phyloP scores from a whole-genome alignment of 176 grass and related monocot species.

The Carex kokanica region DNA sequence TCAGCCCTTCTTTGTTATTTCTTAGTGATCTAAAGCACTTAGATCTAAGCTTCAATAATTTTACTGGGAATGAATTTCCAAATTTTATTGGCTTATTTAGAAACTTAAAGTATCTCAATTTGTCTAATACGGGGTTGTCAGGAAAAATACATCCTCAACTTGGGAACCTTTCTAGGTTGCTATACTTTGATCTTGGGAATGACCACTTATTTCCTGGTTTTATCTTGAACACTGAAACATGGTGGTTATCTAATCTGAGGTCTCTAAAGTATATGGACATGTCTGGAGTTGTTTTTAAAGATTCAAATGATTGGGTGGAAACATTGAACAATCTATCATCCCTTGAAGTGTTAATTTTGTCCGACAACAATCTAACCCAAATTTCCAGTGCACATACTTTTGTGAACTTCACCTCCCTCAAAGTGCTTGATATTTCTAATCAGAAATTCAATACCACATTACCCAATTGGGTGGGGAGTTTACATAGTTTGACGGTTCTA shows the following conservation, averaged over 20 bases:
- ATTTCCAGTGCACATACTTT: not conserved
- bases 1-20: slow-evolving; percentile 25
- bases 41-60: slow-evolving; percentile 38
- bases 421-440: not conserved
- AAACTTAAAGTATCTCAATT: slow-evolving; percentile 30
- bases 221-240: not conserved
- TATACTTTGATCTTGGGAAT: slow-evolving; percentile 10
- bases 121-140: not conserved
- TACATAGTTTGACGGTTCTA: no score
- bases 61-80: slow-evolving; percentile 13
- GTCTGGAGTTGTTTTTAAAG: not conserved
- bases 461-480: not conserved
- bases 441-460: not conserved
- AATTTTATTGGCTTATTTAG: slow-evolving; percentile 16
- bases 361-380: not conserved
- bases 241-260: not conserved
- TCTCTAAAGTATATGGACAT: not conserved
- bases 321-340: not conserved
- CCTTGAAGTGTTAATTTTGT: not conserved
- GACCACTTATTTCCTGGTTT: not conserved
- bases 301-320: slow-evolving; percentile 9
- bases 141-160: slow-evolving; percentile 32
- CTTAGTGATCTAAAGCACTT: slow-evolving; percentile 19
- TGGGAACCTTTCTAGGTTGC: slow-evolving; percentile 33
- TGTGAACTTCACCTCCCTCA: slow-evolving; percentile 5